Base-by-base conservation (phyloP, 208 protist species). In the Acanthamoeba rhysodes region DNA sequence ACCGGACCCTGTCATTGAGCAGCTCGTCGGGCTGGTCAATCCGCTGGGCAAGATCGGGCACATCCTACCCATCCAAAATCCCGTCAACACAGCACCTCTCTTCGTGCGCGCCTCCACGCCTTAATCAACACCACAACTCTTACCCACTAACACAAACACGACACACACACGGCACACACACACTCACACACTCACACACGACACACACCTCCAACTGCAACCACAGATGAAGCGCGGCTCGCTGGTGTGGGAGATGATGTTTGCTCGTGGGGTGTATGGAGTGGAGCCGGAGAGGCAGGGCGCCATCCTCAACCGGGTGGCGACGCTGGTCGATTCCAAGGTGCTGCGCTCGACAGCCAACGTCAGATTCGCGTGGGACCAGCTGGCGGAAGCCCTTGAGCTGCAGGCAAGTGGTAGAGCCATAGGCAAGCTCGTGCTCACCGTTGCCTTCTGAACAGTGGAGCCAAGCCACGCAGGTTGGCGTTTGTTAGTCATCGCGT, bases 341-440 rank as follows among this genome's bases (percentile, higher is more conserved):
- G 70, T 45, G 5, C 45, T 94, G 16, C 50, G 41, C n/a, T 24
- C 68, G 18, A 78, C 70, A 7, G 90, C 72, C 34, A 80, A 94
- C 70, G 0, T 2, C 68, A 45, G 41, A 4, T 94, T 94, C n/a
- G 45, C 41, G 10, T 94, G 62, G 68, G 70, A n/a, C 29, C 22
- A 94, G 34, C 90, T 94, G 22, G 37, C 32, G n/a, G 22, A 94
- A 45, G 90, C 90, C 6, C 90, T 85, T 5, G 34, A 20, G 16
- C 90, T 94, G 34, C 90, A 94, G 90, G 90, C 9, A n/a, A 70
- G 50, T 24, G 72, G 90, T 32, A 94, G 50, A 50, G 64, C 90
- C 55, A 94, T 94, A 12, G 90, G 90, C 90, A 94, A 94, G 72
- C 82, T 82, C 66, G 90, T 84, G 20, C 90, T 94, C 66, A 66